Evolutionary conservation across 140 eudicot genomes (phyloP).

Genomic region (Eryngium alpinum): DNA sequence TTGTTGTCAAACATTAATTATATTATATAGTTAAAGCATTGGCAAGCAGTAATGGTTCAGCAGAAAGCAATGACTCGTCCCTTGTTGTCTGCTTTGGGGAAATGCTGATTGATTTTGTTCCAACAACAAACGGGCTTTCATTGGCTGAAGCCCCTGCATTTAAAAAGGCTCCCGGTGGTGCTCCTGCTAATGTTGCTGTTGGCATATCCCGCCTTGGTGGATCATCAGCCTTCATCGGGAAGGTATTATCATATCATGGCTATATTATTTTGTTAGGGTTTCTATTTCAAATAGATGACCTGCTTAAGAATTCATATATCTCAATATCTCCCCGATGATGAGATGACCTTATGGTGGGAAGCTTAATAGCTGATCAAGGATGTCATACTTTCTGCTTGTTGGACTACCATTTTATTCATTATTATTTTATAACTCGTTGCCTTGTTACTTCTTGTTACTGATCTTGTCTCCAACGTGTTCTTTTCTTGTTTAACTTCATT

Average conservation of each 20-base stretch:
- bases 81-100: slow-evolving; percentile 99
- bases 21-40: slow-evolving; percentile 42
- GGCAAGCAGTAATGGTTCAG: slow-evolving; percentile 36
- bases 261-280: background rate
- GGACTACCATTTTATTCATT: background rate
- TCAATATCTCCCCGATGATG: background rate
- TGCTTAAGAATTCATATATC: background rate
- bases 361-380: background rate
- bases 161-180: slow-evolving; percentile 97
- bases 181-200: slow-evolving; percentile 98
- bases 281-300: background rate
- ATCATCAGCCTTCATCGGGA: slow-evolving; percentile 90
- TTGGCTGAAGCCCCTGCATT: slow-evolving; percentile 97
- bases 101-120: slow-evolving; percentile 94
- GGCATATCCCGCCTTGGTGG: slow-evolving; percentile 97
- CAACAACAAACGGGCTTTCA: slow-evolving; percentile 77
- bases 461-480: background rate
- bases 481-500: background rate
- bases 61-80: slow-evolving; percentile 51
- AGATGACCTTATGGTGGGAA: background rate
- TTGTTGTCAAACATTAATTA: background rate
- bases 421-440: background rate
- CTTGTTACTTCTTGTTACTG: background rate
- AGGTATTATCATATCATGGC: slow-evolving; percentile 39
- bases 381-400: background rate